A percentile compares a stretch with the other conserved stretches of the same genome.
Conservation (phyloP, 23 red algal genomes). For the Gracilariopsis chorda region DNA sequence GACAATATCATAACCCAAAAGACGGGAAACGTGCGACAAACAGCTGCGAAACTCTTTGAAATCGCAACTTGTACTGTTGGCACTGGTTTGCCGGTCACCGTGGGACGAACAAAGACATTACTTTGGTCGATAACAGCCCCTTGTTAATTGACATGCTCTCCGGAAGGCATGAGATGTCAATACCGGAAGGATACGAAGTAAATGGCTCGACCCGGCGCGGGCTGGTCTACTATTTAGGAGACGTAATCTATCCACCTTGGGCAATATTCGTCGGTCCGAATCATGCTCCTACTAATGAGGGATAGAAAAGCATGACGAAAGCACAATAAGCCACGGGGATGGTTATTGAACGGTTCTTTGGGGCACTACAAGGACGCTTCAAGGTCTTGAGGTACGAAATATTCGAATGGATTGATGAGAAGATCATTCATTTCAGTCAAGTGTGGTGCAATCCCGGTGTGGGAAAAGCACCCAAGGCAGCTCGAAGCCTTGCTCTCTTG, state of each 20-base stretch:
- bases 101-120: slow-evolving; percentile 37
- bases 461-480: too few species aligned
- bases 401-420: neutral
- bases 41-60: neutral
- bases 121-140: neutral
- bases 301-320: neutral
- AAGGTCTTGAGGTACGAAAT: neutral
- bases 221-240: neutral
- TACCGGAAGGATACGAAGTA: slow-evolving; percentile 30
- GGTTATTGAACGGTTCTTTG: slow-evolving; percentile 19
- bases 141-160: neutral
- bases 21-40: neutral
- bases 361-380: neutral
- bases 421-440: neutral
- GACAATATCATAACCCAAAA: neutral
- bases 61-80: slow-evolving; percentile 36
- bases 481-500: too few species aligned
- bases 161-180: neutral
- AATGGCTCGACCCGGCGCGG: neutral
- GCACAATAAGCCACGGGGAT: neutral
- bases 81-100: slow-evolving; percentile 35
- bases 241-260: slow-evolving; percentile 24
- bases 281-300: neutral
- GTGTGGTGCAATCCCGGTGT: too few species aligned
- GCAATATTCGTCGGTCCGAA: neutral